Conservation (phyloP, 805 yeast species). For the Saturnispora kantuleensis region DNA sequence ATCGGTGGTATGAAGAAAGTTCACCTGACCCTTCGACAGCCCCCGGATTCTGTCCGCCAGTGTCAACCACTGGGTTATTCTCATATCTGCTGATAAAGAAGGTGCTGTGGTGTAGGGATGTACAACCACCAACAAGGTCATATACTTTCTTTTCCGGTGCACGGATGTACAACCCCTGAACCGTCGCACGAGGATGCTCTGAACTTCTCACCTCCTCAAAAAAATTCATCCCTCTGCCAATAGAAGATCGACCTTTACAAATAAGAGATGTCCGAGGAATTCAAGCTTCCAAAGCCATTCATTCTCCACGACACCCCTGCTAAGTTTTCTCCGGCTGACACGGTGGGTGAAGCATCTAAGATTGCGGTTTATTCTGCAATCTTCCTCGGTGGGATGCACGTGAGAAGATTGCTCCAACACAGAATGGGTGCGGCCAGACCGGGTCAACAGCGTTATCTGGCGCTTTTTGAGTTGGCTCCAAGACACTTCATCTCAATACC, state of each 20-base stretch:
- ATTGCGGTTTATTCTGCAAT: conserved; percentile 23
- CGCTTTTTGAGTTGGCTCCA: conserved; percentile 22
- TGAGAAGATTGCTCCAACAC: conserved; percentile 28
- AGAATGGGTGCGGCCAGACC: conserved; percentile 31
- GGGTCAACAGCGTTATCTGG: conserved; percentile 26
- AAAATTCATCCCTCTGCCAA: too few species aligned
- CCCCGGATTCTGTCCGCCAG: conserved; percentile 3
- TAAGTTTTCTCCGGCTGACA: conserved; percentile 23
- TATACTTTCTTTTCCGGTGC: too few species aligned
- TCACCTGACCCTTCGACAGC: conserved; percentile 51
- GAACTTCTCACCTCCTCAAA: too few species aligned
- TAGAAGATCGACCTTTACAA: background rate
- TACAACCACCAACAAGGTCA: too few species aligned
- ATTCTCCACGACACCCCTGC: conserved; percentile 16
- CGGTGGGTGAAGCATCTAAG: conserved; percentile 23
- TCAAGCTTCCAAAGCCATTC: conserved; percentile 23
- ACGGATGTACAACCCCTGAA: too few species aligned
- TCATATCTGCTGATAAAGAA: too few species aligned
- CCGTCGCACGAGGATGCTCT: too few species aligned
- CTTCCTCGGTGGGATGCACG: conserved; percentile 28
- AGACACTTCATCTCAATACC: conserved; percentile 28
- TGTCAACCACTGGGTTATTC: too few species aligned
- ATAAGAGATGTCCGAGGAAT: conserved; percentile 8
- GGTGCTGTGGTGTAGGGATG: too few species aligned
- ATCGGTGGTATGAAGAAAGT: conserved; percentile 90